Conservation (phyloP, 768 basidiomycete species). For the Kwoniella newhampshirensis region DNA sequence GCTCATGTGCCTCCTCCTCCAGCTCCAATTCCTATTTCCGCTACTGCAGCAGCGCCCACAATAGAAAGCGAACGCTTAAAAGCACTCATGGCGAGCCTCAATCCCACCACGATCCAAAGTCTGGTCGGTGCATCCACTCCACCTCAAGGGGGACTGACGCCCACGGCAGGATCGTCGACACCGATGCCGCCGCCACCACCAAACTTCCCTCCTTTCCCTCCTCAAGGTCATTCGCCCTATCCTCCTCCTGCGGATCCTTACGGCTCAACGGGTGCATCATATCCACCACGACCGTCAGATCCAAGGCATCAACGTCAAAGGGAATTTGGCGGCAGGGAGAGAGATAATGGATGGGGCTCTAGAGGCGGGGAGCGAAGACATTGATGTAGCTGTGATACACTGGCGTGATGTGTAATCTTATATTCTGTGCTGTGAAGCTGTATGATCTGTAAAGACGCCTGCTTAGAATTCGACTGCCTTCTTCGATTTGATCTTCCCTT, state of each 20-base stretch:
- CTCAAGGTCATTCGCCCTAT: conserved; percentile 13
- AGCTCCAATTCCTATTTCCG: conserved; percentile 1
- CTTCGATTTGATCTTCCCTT: too few species aligned
- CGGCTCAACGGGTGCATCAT: not conserved
- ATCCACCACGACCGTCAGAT: not conserved
- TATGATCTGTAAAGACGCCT: too few species aligned
- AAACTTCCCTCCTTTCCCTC: not conserved
- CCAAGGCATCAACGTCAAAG: not conserved
- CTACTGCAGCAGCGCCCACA: conserved; percentile 4
- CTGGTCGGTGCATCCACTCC: conserved; percentile 13
- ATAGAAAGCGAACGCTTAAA: conserved; percentile 29
- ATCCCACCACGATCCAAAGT: conserved; percentile 22
- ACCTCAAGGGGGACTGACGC: conserved; percentile 5
- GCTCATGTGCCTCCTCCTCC: not conserved
- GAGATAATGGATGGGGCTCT: conserved; percentile 10
- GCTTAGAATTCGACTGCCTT: too few species aligned
- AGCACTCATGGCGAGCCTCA: conserved; percentile 40
- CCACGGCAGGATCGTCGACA: not conserved
- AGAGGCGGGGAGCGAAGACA: conserved; percentile 2
- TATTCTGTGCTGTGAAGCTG: too few species aligned
- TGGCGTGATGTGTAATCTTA: too few species aligned
- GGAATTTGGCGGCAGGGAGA: conserved; percentile 1
- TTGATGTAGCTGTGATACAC: not conserved
- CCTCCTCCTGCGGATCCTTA: not conserved
- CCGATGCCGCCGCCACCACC: conserved; percentile 3